Base-by-base conservation (phyloP, 2,329 filamentous ascomycete genomes). In the Pleomassaria siparia region DNA sequence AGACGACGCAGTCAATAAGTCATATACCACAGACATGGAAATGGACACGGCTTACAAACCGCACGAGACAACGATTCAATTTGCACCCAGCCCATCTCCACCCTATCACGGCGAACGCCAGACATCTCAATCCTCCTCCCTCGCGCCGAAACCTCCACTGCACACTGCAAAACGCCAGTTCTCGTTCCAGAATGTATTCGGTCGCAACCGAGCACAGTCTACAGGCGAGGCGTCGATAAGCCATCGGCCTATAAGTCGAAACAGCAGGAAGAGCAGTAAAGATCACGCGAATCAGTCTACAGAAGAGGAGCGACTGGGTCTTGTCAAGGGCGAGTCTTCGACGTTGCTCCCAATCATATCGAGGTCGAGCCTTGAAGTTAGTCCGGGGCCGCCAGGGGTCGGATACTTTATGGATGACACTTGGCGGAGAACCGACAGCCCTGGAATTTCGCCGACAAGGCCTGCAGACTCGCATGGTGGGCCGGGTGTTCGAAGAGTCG, bases 101-200 rank as follows among this genome's bases (percentile, higher is more conserved):
- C 50, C 56, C 7, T 59, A 68, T 12, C 56, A 71, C 20, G n/a
- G n/a, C n/a, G 74, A 57, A 70, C 40, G 69, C 70, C 41, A 74
- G 67, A 53, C 74, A 69, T 49, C 72, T 70, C 51, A 71, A 65
- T 58, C 71, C 16, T 40, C 35, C 3, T 74, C 71, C 42, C 70
- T 79, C 11, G 74, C 83, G 1, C 85, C 86, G 0, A 69, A 63
- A 47, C 69, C 81, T 3, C 85, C 85, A 1, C 84, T 84, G 4
- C 83, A 76, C 47, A 54, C 68, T 56, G 52, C 71, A 54, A 82
- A 87, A 10, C 81, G 92, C 50, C 89, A 96, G 65, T 99, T 97
- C 73, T 95, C 89, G 15, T 97, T 97, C 77, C 87, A 91, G 55
- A 90, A 88, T 56, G 84, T 96, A 43, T 94, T 96, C 70, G 75